A percentile compares a stretch with the other conserved stretches of the same genome.
Conservation (phyloP, 805 yeast species). For the Starmerella bacillaris region DNA sequence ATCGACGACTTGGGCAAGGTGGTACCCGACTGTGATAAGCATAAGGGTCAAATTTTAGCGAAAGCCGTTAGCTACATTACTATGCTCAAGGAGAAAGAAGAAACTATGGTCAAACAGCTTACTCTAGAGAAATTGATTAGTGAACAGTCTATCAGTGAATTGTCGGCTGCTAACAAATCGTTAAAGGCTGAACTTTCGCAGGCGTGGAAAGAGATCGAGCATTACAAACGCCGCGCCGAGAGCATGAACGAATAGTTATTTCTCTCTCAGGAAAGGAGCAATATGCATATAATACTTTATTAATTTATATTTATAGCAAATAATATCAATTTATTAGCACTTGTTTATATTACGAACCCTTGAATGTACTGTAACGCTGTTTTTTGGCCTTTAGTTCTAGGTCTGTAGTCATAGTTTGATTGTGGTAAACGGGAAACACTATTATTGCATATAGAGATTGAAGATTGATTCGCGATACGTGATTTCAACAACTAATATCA, state of each 20-base stretch:
- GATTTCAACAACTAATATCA: no score
- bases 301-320: no score
- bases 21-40: constrained; percentile 25
- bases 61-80: constrained; percentile 82
- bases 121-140: constrained; percentile 80
- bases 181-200: constrained; percentile 74
- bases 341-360: no score
- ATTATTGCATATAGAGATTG: no score
- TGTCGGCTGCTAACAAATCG: constrained; percentile 70
- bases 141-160: constrained; percentile 78
- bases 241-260: background rate
- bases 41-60: constrained; percentile 76
- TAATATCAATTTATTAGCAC: no score
- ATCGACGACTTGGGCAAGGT: constrained; percentile 31
- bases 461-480: no score
- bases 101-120: constrained; percentile 81
- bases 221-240: constrained; percentile 35
- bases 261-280: no score
- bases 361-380: no score
- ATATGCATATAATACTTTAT: no score
- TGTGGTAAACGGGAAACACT: no score
- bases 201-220: constrained; percentile 82
- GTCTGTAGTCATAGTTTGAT: no score
- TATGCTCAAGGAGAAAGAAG: constrained; percentile 76
- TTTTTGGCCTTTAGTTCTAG: no score